Evolutionary conservation across 225 moss, liverwort and hornwort genomes (phyloP).

Genomic region (Physcomitrellopsis africana): DNA sequence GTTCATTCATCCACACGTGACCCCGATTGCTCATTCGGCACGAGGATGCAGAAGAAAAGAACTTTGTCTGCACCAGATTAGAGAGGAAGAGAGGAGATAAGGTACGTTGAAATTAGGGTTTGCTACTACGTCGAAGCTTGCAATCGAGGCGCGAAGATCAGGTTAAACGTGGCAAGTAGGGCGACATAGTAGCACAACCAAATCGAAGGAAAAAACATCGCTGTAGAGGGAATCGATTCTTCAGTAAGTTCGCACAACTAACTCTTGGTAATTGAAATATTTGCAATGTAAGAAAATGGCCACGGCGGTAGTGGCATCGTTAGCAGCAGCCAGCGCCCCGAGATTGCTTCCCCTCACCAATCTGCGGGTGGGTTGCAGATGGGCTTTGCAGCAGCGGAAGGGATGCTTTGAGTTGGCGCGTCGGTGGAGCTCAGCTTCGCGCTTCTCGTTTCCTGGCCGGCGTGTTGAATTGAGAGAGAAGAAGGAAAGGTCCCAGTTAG

Average conservation of each 20-base stretch:
- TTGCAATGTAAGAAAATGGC: constrained; percentile 20
- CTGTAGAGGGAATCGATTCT: background rate
- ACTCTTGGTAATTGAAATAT: constrained; percentile 28
- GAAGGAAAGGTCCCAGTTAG: constrained; percentile 5
- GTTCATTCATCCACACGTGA: no score
- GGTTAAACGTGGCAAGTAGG: no score
- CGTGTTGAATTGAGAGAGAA: constrained; percentile 18
- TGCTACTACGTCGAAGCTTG: no score
- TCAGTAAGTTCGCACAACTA: constrained; percentile 32
- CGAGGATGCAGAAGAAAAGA: no score
- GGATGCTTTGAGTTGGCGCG: constrained; percentile 22
- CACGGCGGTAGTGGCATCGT: constrained; percentile 29
- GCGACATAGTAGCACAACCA: no score
- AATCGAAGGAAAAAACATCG: no score
- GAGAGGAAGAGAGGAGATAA: no score
- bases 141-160: no score
- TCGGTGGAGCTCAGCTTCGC: constrained; percentile 16
- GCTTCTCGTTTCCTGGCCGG: constrained; percentile 9
- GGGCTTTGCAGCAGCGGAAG: constrained; percentile 19
- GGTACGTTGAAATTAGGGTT: no score
- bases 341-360: constrained; percentile 38
- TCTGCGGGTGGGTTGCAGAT: constrained; percentile 42
- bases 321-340: constrained; percentile 26
- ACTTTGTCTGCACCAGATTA: no score
- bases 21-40: no score